Evolutionary conservation across 306 rosid genomes (phyloP).

Genomic region (Begonia loranthoides): DNA sequence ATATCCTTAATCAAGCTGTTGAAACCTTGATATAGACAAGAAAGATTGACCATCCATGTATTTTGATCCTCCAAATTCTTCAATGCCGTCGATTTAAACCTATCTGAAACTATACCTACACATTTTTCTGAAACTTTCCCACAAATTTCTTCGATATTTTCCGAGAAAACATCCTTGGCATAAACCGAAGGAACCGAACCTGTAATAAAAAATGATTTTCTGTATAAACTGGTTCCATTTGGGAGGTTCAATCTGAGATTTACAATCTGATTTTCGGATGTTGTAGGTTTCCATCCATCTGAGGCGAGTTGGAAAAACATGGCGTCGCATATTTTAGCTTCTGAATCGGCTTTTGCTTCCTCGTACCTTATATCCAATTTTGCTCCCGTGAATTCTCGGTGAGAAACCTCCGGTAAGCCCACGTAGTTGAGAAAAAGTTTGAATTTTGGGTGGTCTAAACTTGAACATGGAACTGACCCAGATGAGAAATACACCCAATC

Average conservation of each 20-base stretch:
- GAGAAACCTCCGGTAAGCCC: conserved; percentile 50
- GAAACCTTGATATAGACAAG: conserved; percentile 78
- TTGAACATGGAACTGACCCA: conserved; percentile 63
- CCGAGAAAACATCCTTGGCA: conserved; percentile 78
- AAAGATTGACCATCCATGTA: conserved; percentile 88
- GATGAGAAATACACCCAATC: conserved; percentile 80
- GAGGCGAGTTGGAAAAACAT: conserved; percentile 79
- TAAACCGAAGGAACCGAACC: conserved; percentile 53
- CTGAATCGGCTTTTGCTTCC: conserved; percentile 54
- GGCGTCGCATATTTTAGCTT: conserved; percentile 55
- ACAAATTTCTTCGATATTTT: conserved; percentile 58
- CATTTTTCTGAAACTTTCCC: conserved; percentile 62
- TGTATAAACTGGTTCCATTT: conserved; percentile 75
- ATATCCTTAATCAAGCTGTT: conserved; percentile 60
- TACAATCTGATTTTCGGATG: conserved; percentile 26
- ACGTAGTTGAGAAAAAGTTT: conserved; percentile 62
- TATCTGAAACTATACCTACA: conserved; percentile 91
- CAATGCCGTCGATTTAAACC: conserved; percentile 67
- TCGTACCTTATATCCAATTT: conserved; percentile 46
- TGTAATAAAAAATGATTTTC: conserved; percentile 47
- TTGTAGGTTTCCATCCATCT: conserved; percentile 56
- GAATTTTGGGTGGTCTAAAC: conserved; percentile 70
- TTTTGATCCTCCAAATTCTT: conserved; percentile 67
- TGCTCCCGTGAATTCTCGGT: conserved; percentile 31
- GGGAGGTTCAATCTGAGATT: conserved; percentile 67